Conservation (phyloP, 148 eudicot species). For the Vaccinium darrowii region DNA sequence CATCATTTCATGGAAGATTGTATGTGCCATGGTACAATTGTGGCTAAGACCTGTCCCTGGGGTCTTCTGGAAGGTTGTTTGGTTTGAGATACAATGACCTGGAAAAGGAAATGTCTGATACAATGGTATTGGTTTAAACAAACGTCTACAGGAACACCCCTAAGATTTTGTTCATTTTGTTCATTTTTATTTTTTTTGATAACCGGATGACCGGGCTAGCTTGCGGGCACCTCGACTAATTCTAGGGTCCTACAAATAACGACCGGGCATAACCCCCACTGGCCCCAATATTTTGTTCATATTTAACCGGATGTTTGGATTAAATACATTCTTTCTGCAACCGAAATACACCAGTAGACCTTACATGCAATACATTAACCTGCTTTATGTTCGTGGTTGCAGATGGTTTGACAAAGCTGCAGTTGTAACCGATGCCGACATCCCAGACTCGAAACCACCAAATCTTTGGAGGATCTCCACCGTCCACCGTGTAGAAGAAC, state of each 20-base stretch:
- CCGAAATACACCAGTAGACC: background rate
- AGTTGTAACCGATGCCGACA: slow-evolving; percentile 31
- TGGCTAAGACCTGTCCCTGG: background rate
- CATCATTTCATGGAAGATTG: background rate
- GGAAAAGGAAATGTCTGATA: no score
- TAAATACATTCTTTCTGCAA: background rate
- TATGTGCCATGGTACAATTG: background rate
- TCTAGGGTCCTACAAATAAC: no score
- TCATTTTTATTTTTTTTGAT: no score
- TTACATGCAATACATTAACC: background rate
- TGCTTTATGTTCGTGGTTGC: background rate
- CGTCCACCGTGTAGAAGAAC: slow-evolving; percentile 59
- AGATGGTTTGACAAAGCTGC: slow-evolving; percentile 72
- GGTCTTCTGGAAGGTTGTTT: background rate
- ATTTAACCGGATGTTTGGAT: background rate
- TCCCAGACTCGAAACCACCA: slow-evolving; percentile 26
- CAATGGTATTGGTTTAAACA: no score
- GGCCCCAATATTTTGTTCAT: background rate
- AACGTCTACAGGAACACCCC: no score
- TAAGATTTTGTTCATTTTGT: no score
- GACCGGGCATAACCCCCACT: no score
- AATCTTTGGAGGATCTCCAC: slow-evolving; percentile 60
- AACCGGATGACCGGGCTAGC: no score
- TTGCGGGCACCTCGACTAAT: no score
- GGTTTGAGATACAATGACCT: no score